A percentile compares a stretch with the other conserved stretches of the same genome.
phyloP scores from a whole-genome alignment of 2,329 filamentous ascomycete genomes.

The Blumeria hordei region DNA sequence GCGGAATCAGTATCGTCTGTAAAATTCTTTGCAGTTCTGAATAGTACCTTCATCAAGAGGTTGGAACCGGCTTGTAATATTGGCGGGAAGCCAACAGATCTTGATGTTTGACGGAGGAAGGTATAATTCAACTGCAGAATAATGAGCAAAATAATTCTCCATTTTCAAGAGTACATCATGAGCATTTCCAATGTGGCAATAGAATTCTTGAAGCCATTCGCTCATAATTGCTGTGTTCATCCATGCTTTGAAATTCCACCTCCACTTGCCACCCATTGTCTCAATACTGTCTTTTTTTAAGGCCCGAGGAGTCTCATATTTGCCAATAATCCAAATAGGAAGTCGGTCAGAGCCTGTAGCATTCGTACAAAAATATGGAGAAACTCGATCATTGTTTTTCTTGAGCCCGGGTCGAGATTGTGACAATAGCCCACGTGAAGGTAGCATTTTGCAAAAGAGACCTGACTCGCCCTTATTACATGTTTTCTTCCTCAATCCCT shows the following conservation, averaged over 20 bases:
- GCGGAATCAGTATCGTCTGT: neutral
- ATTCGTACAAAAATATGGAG: constrained; percentile 1
- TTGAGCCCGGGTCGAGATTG: constrained; percentile 4
- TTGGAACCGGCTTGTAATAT: constrained; percentile 2
- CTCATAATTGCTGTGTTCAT: constrained; percentile 2
- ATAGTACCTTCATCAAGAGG: constrained; percentile 2
- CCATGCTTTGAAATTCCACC: constrained; percentile 2
- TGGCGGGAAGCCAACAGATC: constrained; percentile 2
- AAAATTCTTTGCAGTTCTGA: constrained; percentile 1
- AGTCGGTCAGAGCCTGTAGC: constrained; percentile 1
- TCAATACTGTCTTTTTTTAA: neutral
- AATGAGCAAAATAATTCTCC: constrained; percentile 1
- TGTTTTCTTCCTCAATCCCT: constrained; percentile 1
- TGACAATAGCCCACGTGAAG: constrained; percentile 18
- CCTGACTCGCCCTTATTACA: constrained; percentile 1
- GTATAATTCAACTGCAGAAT: neutral
- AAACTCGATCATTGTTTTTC: neutral
- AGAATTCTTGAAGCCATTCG: constrained; percentile 2
- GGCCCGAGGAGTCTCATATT: no score
- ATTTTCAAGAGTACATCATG: constrained; percentile 1
- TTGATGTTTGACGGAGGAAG: neutral
- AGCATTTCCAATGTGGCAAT: neutral
- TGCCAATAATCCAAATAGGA: no score
- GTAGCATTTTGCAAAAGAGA: constrained; percentile 1
- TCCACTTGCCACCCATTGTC: neutral